Evolutionary conservation across 2,329 filamentous ascomycete species (phyloP), one percentile per base, ranked within the genome.

Genomic region (Domatiomyces catenatus): DNA sequence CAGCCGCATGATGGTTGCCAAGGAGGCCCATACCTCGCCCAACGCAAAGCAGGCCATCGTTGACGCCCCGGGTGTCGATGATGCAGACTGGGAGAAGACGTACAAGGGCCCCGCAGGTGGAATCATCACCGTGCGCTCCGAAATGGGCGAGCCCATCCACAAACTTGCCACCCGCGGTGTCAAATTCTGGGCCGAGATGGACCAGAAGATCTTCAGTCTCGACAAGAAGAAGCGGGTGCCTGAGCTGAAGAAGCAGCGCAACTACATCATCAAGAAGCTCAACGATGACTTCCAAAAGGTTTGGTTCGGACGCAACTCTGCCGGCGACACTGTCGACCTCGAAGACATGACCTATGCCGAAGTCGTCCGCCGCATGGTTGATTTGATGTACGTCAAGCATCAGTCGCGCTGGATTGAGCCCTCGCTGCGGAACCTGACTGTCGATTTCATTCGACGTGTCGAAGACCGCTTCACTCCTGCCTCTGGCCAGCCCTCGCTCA

Each of bases 71-170:
- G 89, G 89, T 65, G 74, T 94, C 36, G 83, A 84, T 48, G 88
- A 95, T 62, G 68, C 67, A 54, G 76, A 90, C 58, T 95, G 89
- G 89, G 88, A 94, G 69, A 82, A 89, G 70, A 93, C 87, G 4
- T 94, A 94, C 74, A 87, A 90, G 71, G 86, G 86, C 17, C 76
- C 88, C 22, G 84, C 89, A 51, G 92, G 92, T 61, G 92, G 92
- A 65, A 81, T 98, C 56, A 90, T 98, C 61, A 98, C 92, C 24
- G 92, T 98, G 47, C 81, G 88, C 57, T 98, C 92, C 1, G 92
- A 98, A 71, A 98, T 98, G 93, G 93, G 92, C 45, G 92, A 98
- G 74, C 93, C 92, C 5, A 98, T 98, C 55, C 92, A 98, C 75
- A 98, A 98, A 74, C 79, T 98, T 53, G 93, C 92, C 15, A 98